Base-by-base conservation (phyloP, 257 asterid genomes). In the Cruciata laevipes region DNA sequence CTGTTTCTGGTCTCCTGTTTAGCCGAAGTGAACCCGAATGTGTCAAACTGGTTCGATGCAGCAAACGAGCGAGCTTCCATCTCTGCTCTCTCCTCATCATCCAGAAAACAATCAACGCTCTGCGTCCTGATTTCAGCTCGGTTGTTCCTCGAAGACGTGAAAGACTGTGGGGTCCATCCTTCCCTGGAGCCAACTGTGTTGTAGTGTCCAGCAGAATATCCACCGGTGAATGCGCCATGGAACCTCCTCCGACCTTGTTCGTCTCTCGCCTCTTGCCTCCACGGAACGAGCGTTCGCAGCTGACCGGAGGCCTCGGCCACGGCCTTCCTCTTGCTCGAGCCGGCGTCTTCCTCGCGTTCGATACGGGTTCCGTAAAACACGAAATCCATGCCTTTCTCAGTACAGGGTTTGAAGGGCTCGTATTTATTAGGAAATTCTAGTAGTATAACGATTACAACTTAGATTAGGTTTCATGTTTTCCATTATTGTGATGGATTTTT, bases 141-240 rank as follows among this genome's bases (percentile, higher is more conserved):
- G 75, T 66, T 90, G 77, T 93, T 90, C 81, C 98, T 78, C 18
- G 98, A 87, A 63, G 97, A 90, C 2, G 96, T 85, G 78, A 93
- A 90, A 62, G 97, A 25, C 63, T 85, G 87, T 31, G 98, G 97
- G 73, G 92, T 69, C 98, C 98, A 93, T 74, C 98, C 98, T 92
- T 89, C 94, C 83, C 87, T 89, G 71, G 97, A 89, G 71, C 98
- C 97, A 76, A 82, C 98, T 21, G 89, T 68, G 71, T 87, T 92
- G 78, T 83, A 92, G 74, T 82, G 89, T 63, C 98, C 98, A 67
- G 98, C 97, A 58, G 96, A 84, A 77, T 42, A 92, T 44, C 98
- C 98, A 73, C 98, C 98, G 63, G 94, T 85, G 79, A 92, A 92
- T 44, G 98, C 98, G 70, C 98, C 98, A 65, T 92, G 98, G 85